phyloP scores from a whole-genome alignment of 1,284 basidiomycete species.

The Boletus albobrunnescens region DNA sequence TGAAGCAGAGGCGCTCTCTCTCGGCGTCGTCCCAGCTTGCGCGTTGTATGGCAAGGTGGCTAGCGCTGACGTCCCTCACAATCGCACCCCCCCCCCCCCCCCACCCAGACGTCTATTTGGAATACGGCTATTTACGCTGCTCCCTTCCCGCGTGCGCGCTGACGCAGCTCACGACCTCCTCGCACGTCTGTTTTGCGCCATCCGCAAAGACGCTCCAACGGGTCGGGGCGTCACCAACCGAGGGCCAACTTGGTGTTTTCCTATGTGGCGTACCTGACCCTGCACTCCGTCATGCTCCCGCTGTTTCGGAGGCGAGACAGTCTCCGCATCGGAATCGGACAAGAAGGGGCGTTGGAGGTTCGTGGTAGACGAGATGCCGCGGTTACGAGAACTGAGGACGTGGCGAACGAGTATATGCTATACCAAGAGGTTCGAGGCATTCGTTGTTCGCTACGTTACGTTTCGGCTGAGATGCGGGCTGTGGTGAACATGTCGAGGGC shows the following conservation, averaged over 20 bases:
- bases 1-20: neutral
- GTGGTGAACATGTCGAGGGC: too few species aligned
- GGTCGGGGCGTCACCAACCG: conserved; percentile 24
- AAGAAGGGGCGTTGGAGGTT: conserved; percentile 21
- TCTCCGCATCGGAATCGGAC: conserved; percentile 19
- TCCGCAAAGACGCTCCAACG: conserved; percentile 18
- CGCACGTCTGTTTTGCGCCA: conserved; percentile 6
- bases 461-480: neutral
- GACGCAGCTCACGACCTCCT: conserved; percentile 21
- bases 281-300: conserved; percentile 18
- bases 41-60: conserved; percentile 18
- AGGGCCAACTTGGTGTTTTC: conserved; percentile 20
- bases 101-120: neutral
- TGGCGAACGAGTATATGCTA: conserved; percentile 27
- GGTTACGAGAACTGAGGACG: conserved; percentile 18
- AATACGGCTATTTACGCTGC: conserved; percentile 15
- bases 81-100: conserved; percentile 14
- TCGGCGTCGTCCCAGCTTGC: conserved; percentile 21
- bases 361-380: conserved; percentile 18
- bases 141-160: conserved; percentile 17
- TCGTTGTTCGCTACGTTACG: conserved; percentile 5
- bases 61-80: conserved; percentile 8
- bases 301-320: conserved; percentile 14
- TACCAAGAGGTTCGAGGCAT: conserved; percentile 19
- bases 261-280: conserved; percentile 10